Percentiles rank a stretch among this genome's conserved stretches.
phyloP scores from a whole-genome alignment of 768 basidiomycete species.

The Pleurotus sapidus region DNA sequence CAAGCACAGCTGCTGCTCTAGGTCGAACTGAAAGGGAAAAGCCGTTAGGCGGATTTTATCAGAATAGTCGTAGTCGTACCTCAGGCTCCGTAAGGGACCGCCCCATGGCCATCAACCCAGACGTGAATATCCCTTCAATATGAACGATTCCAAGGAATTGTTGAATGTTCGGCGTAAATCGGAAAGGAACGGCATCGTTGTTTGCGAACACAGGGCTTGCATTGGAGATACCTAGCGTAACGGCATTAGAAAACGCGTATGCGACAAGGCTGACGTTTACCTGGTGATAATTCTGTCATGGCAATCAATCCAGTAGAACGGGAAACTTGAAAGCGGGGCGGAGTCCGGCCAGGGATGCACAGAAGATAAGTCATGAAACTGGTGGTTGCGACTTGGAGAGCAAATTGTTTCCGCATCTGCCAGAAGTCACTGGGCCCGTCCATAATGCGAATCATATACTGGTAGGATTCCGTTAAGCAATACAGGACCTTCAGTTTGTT shows the following conservation, averaged over 20 bases:
- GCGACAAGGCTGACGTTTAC: conserved; percentile 32
- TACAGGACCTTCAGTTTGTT: conserved; percentile 2
- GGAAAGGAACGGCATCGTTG: conserved; percentile 91
- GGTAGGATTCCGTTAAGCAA: neutral
- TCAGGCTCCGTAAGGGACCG: conserved; percentile 90
- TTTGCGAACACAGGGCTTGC: conserved; percentile 65
- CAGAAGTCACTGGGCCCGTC: conserved; percentile 80
- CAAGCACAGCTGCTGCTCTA: conserved; percentile 89
- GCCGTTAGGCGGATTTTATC: neutral
- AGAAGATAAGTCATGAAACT: conserved; percentile 93
- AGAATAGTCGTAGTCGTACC: conserved; percentile 38
- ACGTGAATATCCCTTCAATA: conserved; percentile 85
- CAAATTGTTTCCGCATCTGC: conserved; percentile 97
- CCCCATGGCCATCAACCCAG: conserved; percentile 88
- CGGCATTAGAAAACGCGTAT: neutral
- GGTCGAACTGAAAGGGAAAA: conserved; percentile 60
- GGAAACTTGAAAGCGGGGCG: conserved; percentile 84
- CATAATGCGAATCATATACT: conserved; percentile 95
- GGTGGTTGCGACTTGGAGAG: conserved; percentile 80
- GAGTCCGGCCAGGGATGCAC: conserved; percentile 79
- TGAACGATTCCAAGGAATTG: conserved; percentile 85
- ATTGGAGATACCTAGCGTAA: conserved; percentile 34
- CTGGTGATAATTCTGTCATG: conserved; percentile 90
- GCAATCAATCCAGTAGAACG: conserved; percentile 87
- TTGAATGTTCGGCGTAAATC: conserved; percentile 96